These are phyloP conservation scores for Dalbergia cultrata DNA, from an alignment of 306 rosid genomes.

Conservation along the genomic window DNA sequence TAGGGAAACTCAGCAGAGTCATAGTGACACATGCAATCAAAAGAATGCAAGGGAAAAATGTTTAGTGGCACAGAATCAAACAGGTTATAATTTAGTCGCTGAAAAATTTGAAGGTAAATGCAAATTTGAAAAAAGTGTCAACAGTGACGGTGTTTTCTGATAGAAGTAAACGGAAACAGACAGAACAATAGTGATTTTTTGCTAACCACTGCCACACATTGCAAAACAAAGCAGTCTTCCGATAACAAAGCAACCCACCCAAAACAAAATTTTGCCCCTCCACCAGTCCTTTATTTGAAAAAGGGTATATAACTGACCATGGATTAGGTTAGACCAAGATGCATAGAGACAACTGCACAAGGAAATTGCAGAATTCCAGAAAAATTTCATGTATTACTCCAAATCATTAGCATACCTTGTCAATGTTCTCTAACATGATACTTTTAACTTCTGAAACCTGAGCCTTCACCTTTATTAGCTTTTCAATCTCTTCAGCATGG, in stretches of 20 bases:
- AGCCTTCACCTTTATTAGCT: constrained; percentile 90
- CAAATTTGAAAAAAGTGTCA: neutral
- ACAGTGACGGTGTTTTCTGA: neutral
- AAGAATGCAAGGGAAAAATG: neutral
- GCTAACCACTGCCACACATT: constrained; percentile 4
- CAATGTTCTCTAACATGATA: constrained; percentile 88
- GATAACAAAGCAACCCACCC: neutral
- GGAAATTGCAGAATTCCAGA: neutral
- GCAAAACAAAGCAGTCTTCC: constrained; percentile 26
- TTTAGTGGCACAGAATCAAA: constrained; percentile 6
- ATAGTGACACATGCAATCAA: constrained; percentile 16
- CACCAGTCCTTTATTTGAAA: constrained; percentile 16
- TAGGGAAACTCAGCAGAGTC: constrained; percentile 22
- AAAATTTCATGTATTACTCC: neutral
- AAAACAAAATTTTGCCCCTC: constrained; percentile 13
- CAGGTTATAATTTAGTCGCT: neutral
- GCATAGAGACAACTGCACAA: constrained; percentile 13
- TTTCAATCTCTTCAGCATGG: constrained; percentile 90
- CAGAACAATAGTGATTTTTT: neutral
- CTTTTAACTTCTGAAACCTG: constrained; percentile 93
- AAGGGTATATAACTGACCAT: constrained; percentile 10
- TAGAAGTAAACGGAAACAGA: neutral
- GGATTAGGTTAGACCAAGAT: constrained; percentile 22
- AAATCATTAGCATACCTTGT: constrained; percentile 50
- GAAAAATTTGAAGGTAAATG: neutral